These are phyloP conservation scores for Eucalyptus paniculata DNA, from an alignment of 345 rosid genomes.

Conservation along the genomic window DNA sequence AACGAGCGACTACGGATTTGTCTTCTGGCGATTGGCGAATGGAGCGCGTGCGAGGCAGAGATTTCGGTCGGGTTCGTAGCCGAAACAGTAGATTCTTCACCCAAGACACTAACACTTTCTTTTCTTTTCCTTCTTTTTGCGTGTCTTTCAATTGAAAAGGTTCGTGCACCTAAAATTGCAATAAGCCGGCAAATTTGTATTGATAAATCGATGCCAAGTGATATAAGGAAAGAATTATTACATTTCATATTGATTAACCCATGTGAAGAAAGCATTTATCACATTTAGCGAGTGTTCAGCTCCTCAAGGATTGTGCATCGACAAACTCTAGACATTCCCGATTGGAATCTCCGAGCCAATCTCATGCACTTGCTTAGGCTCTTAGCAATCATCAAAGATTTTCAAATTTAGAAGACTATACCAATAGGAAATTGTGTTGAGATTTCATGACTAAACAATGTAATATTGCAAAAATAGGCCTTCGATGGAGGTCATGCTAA, in stretches of 20 bases:
- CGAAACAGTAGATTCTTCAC: background rate
- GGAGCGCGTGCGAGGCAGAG: background rate
- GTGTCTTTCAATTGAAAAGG: background rate
- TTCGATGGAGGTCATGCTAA: background rate
- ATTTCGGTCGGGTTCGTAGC: background rate
- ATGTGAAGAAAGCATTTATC: background rate
- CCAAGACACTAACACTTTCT: background rate
- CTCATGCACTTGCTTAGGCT: background rate
- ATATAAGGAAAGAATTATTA: background rate
- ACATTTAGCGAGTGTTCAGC: background rate
- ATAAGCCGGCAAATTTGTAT: background rate
- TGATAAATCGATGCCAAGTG: background rate
- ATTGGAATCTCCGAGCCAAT: background rate
- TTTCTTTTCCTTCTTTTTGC: background rate
- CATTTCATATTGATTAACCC: background rate
- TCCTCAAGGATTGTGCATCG: background rate
- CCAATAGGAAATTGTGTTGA: background rate
- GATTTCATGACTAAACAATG: background rate
- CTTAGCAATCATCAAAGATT: background rate
- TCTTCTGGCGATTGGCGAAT: background rate
- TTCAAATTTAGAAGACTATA: background rate
- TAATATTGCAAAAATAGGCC: background rate
- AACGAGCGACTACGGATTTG: background rate
- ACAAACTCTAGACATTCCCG: background rate
- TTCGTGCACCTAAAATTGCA: background rate